Evolutionary conservation across 768 basidiomycete species (phyloP), one percentile per base, ranked within the genome.

Genomic region (Boletus coccyginus): DNA sequence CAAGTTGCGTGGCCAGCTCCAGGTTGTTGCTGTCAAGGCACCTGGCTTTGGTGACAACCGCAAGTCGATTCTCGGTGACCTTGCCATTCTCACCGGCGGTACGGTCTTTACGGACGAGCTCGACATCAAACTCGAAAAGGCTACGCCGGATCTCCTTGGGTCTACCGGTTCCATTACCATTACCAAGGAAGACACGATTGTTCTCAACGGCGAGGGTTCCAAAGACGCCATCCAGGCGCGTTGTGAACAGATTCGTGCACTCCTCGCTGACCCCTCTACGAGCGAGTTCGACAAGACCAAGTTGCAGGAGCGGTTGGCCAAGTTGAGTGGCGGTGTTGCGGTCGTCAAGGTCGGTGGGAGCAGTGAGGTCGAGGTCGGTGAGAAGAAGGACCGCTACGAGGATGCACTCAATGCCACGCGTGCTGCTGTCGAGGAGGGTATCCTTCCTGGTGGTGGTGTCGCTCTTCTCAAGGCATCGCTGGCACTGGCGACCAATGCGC

Each of bases 1-100:
- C 91, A 98, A 98, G 82, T 90, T 99, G 59, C 92, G 96, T 62
- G 96, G 96, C 35, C 96, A 98, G 73, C 87, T 99, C 55, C 87
- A 90, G 68, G 96, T 98, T 59, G 87, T 77, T 47, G 95, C 94
- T 46, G 85, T 98, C 77, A 98, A 99, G 79, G 95, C 96, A 17
- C 96, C 96, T 51, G 93, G 96, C 50, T 98, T 99, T 72, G 96
- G 96, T 66, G 96, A 98, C 78, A 99, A 98, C 85, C 89, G 96
- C 77, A 99, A 98, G 79, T 91, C 88, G 53, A 92, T 98, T 76
- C 89, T 98, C 52, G 96, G 96, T 56, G 95, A 98, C 69, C 83
- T 98, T 49, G 94, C 93, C 52, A 97, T 98, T 76, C 86, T 98
- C 62, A 98, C 96, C 5, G 96, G 96, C 50, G 94, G 96, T 59